Base-by-base conservation (phyloP, 2,329 filamentous ascomycete genomes). In the Aspergillus udagawae region DNA sequence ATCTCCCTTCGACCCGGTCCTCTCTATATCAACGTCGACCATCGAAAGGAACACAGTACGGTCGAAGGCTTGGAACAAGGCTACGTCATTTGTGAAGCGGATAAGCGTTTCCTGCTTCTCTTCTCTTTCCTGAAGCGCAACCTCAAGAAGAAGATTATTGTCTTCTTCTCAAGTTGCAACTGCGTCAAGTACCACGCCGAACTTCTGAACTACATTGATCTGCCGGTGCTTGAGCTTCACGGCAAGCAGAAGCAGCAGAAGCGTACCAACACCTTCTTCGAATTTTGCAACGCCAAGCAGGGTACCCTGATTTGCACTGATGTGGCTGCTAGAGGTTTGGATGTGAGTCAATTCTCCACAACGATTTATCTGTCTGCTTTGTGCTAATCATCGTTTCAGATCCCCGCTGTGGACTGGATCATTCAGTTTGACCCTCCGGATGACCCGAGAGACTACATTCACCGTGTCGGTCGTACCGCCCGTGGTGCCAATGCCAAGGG, bases 241-340 rank as follows among this genome's bases (percentile, higher is more conserved):
- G 94, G 92, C 65, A 97, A 99, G 78, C 91, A 96, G 77, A 99
- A 99, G 78, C 94, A 99, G 77, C 92, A 97, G 77, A 96, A 96
- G 76, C 90, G 94, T n/a, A 99, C 94, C 25, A 96, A 95, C 72
- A 96, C 92, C 0, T 99, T 99, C 75, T 99, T 97, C 75, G 93
- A 97, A 73, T 99, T 99, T 73, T 88, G 86, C 70, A 92, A 92
- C 68, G 88, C 92, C 20, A 87, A 86, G 63, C 85, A 89, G 63
- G 94, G 93, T 25, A 96, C 90, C 0, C 77, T 99, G 54, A 94
- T 99, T 65, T 97, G 92, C 78, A 99, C 94, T 0, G 94, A 99
- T 69, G 94, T 99, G 62, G 94, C 94, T 49, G 94, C 94, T 3
- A 83, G 94, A 80, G 94, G 94, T 38, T 83, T 99, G 51, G 94